These are phyloP conservation scores for Glomus cerebriforme DNA, from an alignment of 192 early-diverging fungal genomes.

Conservation along the genomic window DNA sequence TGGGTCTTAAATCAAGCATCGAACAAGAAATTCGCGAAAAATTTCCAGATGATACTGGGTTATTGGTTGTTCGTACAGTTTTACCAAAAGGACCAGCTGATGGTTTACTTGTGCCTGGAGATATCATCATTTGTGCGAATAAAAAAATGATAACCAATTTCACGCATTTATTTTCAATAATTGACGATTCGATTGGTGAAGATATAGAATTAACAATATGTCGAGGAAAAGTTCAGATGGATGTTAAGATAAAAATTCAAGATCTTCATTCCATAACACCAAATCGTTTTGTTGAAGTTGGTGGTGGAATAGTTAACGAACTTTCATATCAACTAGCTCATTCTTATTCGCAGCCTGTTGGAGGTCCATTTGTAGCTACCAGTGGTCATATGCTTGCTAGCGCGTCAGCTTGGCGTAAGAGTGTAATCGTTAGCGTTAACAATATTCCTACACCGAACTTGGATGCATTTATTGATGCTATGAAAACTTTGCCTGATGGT, in stretches of 20 bases:
- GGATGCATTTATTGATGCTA: constrained; percentile 65
- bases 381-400: constrained; percentile 70
- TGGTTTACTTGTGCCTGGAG: constrained; percentile 63
- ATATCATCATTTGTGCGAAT: constrained; percentile 71
- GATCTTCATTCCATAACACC: constrained; percentile 81
- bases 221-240: constrained; percentile 55
- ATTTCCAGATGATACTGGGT: constrained; percentile 68
- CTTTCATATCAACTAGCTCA: constrained; percentile 80
- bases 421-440: constrained; percentile 67
- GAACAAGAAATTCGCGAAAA: constrained; percentile 64
- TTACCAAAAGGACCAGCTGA: constrained; percentile 73
- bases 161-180: constrained; percentile 59
- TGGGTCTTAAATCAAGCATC: constrained; percentile 66
- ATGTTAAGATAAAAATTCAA: constrained; percentile 55
- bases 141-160: constrained; percentile 70
- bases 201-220: constrained; percentile 55
- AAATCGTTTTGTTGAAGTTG: constrained; percentile 80
- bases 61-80: constrained; percentile 65
- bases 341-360: constrained; percentile 65
- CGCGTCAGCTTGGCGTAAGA: constrained; percentile 67
- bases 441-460: constrained; percentile 66
- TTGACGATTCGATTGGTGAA: constrained; percentile 65
- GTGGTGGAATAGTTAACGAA: constrained; percentile 77
- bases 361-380: constrained; percentile 79
- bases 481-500: constrained; percentile 66